Evolutionary conservation across 2,329 filamentous ascomycete genomes (phyloP), one percentile per base, ranked within the genome.

Genomic region (Fusarium chuoi): DNA sequence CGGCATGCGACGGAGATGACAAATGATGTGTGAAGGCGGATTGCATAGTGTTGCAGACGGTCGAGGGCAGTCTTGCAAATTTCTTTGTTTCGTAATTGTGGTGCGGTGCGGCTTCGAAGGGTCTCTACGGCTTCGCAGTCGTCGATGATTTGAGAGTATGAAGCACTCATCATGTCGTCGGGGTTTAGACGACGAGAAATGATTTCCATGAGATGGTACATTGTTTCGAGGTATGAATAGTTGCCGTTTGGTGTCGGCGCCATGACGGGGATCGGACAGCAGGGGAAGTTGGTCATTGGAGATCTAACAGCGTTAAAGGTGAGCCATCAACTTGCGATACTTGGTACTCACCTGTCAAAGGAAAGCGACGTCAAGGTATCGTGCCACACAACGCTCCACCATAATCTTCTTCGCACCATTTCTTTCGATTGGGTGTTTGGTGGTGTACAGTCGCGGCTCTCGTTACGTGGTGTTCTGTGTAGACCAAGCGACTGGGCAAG

Each of bases 351-450:
- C 87, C 90, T 85, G 75, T 92, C 90, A 78, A 92, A 92, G 0
- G 90, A 92, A 5, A 92, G 81, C 1, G 90, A 92, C 0, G 89
- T 91, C 26, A 92, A 82, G 11, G 89, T 91, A 64, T 92, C 90
- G 73, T 92, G 90, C 90, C 90, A 92, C 15, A 90, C 86, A 73
- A 89, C 90, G 9, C 89, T 91, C 90, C 90, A 89, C 90, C 89
- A 90, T 48, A 91, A 79, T 58, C 87, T 88, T 42, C 88, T 83
- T 36, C 89, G 82, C 59, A 89, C 84, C 78, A 85, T 86, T 42
- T 90, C 88, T 67, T 87, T 90, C n/a, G 84, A 81, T 54, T 84
- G 84, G 9, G 83, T 79, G 22, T 88, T 86, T 2, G 84, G 81
- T 3, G 83, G 81, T 13, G 78, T 80, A 44, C 77, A 83, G n/a